Base-by-base conservation (phyloP, 768 basidiomycete genomes). In the Leccinum fibrillosum region DNA sequence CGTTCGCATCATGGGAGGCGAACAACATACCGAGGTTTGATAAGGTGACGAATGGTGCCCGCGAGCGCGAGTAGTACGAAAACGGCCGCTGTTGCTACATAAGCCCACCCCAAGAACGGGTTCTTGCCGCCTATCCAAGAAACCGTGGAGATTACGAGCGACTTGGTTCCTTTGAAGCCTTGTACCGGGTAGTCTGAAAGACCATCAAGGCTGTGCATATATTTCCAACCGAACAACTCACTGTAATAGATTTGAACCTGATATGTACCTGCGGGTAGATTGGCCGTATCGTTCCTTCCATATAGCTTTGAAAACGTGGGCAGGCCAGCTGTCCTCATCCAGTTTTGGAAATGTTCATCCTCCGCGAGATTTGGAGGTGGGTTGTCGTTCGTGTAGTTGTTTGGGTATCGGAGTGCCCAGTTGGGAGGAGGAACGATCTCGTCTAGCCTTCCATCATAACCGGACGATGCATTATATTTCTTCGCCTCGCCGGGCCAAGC, bases 81-180 rank as follows among this genome's bases (percentile, higher is more conserved):
- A 15, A 98, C 79, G 17, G 82, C 84, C 2, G 95, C 86, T 1
- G 94, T 85, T 15, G 88, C 95, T 48, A 99, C 88, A 68, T 99
- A 99, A 2, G 94, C 92, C 94, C 95, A 98, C 8, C 97, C 97
- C 19, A 99, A 80, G 86, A 99, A 99, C 1, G 94, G 87, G 66
- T 99, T 98, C 77, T 96, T 95, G 42, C 97, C 97, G 11, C 97
- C 97, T 69, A 97, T 93, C 95, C 96, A 98, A 2, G 95, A 93
- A 13, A 97, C 94, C 3, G 96, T 98, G 47, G 94, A 94, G 61
- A 99, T 90, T 32, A 99, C 95, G 59, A 99, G 81, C 0, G 94
- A 94, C 74, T 99, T 99, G 10, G 96, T 98, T 45, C 97, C 97
- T 53, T 86, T 86, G 78, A 91, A 99, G 9, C 87, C 82, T 49